Percentiles rank a stretch among this genome's conserved stretches.
phyloP scores from a whole-genome alignment of 2,329 filamentous ascomycete species.

The Epichloe baconii region DNA sequence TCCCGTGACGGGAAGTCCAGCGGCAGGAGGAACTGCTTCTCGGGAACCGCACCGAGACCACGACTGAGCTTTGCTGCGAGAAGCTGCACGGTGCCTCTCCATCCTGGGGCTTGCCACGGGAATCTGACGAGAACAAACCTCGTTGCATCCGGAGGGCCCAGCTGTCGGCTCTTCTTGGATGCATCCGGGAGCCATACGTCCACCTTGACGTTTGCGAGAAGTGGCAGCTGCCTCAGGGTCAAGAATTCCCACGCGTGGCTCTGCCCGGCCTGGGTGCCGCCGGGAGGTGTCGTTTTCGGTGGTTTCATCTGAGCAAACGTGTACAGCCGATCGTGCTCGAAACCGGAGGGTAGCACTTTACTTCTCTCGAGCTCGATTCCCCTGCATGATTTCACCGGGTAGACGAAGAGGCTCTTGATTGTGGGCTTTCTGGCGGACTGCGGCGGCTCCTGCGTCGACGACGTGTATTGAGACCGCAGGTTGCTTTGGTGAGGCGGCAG shows the following conservation, averaged over 20 bases:
- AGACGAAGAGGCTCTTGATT: slow-evolving; percentile 58
- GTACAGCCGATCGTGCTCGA: slow-evolving; percentile 73
- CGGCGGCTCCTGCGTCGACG: slow-evolving; percentile 10
- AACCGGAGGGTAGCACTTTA: slow-evolving; percentile 52
- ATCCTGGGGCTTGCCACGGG: slow-evolving; percentile 41
- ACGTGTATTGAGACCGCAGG: slow-evolving; percentile 16
- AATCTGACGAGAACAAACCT: slow-evolving; percentile 56
- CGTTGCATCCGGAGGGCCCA: slow-evolving; percentile 33
- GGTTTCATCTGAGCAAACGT: slow-evolving; percentile 53
- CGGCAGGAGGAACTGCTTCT: slow-evolving; percentile 54
- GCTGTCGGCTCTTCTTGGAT: slow-evolving; percentile 36
- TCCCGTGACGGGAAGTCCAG: slow-evolving; percentile 44
- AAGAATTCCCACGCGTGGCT: slow-evolving; percentile 51
- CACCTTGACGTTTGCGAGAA: slow-evolving; percentile 55
- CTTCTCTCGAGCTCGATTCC: slow-evolving; percentile 59
- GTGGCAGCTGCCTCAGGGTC: slow-evolving; percentile 56
- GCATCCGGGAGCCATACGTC: slow-evolving; percentile 59
- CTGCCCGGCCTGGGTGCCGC: background rate
- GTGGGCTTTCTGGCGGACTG: slow-evolving; percentile 11
- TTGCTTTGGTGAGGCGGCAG: slow-evolving; percentile 25
- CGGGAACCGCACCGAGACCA: slow-evolving; percentile 36
- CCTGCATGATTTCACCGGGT: slow-evolving; percentile 72
- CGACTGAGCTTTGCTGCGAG: slow-evolving; percentile 37
- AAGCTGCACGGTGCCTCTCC: slow-evolving; percentile 31
- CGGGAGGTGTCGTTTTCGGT: slow-evolving; percentile 4